phyloP scores from a whole-genome alignment of 2,329 filamentous ascomycete genomes.

The Setomelanomma holmii region DNA sequence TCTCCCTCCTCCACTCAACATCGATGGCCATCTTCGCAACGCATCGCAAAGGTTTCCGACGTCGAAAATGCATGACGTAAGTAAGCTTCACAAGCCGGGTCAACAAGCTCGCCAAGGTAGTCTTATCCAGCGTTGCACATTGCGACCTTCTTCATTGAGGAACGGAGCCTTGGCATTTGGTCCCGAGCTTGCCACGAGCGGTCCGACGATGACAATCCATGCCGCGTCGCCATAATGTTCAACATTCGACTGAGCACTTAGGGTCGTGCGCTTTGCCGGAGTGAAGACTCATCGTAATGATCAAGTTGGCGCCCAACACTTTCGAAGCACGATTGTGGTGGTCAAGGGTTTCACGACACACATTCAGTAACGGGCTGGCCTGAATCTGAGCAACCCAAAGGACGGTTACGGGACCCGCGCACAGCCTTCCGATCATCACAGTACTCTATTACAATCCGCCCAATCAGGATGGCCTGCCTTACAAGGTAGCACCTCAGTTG shows the following conservation, averaged over 20 bases:
- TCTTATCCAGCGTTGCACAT: conserved; percentile 18
- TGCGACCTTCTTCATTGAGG: conserved; percentile 23
- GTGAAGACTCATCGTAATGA: too few species aligned
- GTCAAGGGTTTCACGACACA: not conserved
- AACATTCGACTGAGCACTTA: too few species aligned
- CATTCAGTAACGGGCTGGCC: not conserved
- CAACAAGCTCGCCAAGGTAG: conserved; percentile 17
- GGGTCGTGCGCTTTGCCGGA: too few species aligned
- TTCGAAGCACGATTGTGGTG: not conserved
- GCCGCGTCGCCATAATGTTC: too few species aligned
- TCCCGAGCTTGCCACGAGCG: conserved; percentile 3
- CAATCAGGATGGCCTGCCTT: conserved; percentile 9
- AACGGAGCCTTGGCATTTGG: conserved; percentile 7
- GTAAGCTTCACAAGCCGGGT: conserved; percentile 20
- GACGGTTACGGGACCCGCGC: conserved; percentile 3
- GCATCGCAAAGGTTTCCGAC: not conserved
- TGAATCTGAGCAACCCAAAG: not conserved
- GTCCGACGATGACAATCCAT: not conserved
- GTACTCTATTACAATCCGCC: conserved; percentile 8
- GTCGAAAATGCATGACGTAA: conserved; percentile 23
- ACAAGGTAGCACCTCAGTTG: conserved; percentile 13
- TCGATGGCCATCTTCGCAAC: not conserved
- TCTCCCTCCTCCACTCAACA: conserved; percentile 7
- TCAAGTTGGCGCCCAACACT: not conserved
- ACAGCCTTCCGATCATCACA: conserved; percentile 16